phyloP scores from a whole-genome alignment of 305 asterid species.

The Fraxinus angustifolia region DNA sequence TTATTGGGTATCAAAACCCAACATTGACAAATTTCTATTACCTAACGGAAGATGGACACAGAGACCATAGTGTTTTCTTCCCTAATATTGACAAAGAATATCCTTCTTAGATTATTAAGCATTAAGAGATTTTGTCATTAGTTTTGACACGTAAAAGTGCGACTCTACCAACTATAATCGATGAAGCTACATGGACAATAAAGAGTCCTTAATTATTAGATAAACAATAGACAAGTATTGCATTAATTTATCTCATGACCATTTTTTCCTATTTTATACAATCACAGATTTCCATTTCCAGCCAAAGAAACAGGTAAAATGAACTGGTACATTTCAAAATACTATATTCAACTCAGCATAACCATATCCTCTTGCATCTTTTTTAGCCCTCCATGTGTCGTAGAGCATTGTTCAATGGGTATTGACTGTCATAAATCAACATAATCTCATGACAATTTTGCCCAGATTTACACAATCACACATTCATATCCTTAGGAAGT shows the following conservation, averaged over 20 bases:
- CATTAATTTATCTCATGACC: slow-evolving; percentile 9
- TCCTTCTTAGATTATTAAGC: neutral
- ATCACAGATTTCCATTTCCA: neutral
- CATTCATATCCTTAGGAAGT: neutral
- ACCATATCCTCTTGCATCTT: neutral
- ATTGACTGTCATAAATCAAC: neutral
- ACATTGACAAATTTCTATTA: neutral
- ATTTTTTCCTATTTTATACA: neutral
- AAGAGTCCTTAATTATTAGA: slow-evolving; percentile 10
- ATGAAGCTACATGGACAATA: slow-evolving; percentile 13
- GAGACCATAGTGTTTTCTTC: neutral
- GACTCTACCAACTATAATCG: neutral
- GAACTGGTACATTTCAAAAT: neutral
- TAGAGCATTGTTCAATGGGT: neutral
- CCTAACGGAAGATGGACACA: neutral
- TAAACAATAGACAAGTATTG: neutral
- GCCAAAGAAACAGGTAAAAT: slow-evolving; percentile 10
- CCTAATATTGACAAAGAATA: neutral
- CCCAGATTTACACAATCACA: neutral
- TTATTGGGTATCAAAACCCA: no score
- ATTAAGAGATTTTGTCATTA: neutral
- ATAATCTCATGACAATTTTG: neutral
- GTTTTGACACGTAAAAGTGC: slow-evolving; percentile 6
- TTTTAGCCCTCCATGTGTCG: neutral
- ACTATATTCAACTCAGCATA: neutral